Percentiles rank a stretch among this genome's conserved stretches.
Evolutionary conservation across 495 filamentous ascomycete genomes (phyloP).

Genomic region (Apiosordaria backusii): DNA sequence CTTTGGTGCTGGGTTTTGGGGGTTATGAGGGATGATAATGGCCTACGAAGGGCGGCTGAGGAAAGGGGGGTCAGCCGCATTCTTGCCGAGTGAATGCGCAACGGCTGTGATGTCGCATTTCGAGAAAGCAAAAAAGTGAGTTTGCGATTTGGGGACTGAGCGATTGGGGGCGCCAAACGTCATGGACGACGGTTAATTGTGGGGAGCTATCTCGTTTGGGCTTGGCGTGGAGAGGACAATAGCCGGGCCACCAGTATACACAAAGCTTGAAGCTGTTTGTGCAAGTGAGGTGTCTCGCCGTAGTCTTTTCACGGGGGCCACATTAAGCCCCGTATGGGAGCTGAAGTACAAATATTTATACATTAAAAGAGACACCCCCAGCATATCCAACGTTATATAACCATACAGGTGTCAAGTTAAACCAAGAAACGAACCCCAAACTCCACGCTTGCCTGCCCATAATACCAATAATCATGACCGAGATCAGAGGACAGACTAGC

Average conservation of each 20-base stretch:
- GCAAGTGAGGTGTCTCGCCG: too few species aligned
- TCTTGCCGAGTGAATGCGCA: slow-evolving; percentile 19
- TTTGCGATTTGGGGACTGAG: neutral
- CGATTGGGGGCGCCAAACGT: neutral
- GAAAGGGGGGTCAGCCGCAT: slow-evolving; percentile 32
- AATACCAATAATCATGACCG: neutral
- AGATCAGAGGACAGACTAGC: neutral
- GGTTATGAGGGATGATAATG: neutral
- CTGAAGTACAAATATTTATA: too few species aligned
- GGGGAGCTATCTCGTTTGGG: neutral
- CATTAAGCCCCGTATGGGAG: too few species aligned
- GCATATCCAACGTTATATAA: neutral
- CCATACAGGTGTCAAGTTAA: neutral
- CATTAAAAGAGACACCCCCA: too few species aligned
- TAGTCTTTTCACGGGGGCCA: too few species aligned
- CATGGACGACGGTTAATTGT: neutral
- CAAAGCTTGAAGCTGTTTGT: too few species aligned
- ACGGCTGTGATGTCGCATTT: neutral
- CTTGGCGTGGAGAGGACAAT: neutral
- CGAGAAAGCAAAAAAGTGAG: neutral
- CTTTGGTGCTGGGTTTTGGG: slow-evolving; percentile 13
- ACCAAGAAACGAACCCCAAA: neutral
- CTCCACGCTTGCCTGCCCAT: neutral
- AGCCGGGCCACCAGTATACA: too few species aligned
- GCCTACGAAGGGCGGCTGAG: slow-evolving; percentile 20